Base-by-base conservation (phyloP, 345 rosid species). In the Citrus trifoliata region DNA sequence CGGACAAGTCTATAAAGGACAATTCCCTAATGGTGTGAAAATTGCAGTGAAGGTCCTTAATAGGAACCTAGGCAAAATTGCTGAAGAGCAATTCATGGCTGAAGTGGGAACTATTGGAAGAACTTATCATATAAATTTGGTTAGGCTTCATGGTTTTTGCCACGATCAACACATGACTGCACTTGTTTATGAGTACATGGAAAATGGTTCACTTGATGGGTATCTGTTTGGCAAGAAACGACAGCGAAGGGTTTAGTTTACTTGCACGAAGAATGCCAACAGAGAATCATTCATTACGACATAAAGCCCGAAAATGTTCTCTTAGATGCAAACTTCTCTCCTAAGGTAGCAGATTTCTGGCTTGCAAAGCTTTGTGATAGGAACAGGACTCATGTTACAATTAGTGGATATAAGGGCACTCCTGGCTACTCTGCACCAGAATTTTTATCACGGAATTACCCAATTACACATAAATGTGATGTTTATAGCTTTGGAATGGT, bases 401-500 rank as follows among this genome's bases (percentile, higher is more conserved):
- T 59, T 6, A 40, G 25, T 5, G 71, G 75, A 28, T 71, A 78
- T 25, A 78, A 75, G 33, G 76, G 71, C 0, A 78, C 76, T 22
- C 81, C 81, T 21, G 71, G 81, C 8, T 78, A 71, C 58, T 46
- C 76, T 10, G 64, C 76, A 22, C 76, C 76, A 7, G 71, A 78
- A 70, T 48, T 78, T 6, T 59, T 71, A 24, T 25, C 65, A 7
- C 8, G 40, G 59, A 56, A 77, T 9, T 30, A 77, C 8, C 48
- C 67, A 16, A 58, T 68, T 13, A 71, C 81, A 16, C 71, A 71
- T 18, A 71, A 78, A 51, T 78, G 80, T 27, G 80, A 70, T 46
- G 80, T 78, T 1, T 70, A 78, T 28, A 78, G 70, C 37, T 78
- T 78, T 32, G 80, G 80, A 2, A 71, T 78, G 80, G 76, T 71